Base-by-base conservation (phyloP, 192 early-diverging fungal genomes). In the Gaertneriomyces semiglobifer region DNA sequence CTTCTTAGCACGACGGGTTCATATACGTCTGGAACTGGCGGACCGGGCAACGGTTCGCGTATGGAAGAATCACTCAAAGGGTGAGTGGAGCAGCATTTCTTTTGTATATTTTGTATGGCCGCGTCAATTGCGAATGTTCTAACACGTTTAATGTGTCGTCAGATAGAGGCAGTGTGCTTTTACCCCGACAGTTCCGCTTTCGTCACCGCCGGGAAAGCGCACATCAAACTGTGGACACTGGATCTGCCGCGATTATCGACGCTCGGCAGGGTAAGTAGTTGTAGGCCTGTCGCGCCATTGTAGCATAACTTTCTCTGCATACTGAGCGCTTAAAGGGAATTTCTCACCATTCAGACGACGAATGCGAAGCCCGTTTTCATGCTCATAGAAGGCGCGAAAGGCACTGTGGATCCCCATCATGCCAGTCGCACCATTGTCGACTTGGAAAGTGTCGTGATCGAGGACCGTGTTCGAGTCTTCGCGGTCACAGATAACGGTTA, bases 21-120 rank as follows among this genome's bases (percentile, higher is more conserved):
- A 62, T 91, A 39, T 80, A 89, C 66, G 83, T 93, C n/a, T 93
- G 92, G 92, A 85, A 92, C 72, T 92, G 88, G 86, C 77, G 78
- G 64, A 82, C 79, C 39, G 81, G 83, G 5, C 64, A 66, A 6
- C 81, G 83, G 65, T 66, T 92, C 5, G 86, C 83, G 0, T 86
- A 79, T 57, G 86, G 81, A 62, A 80, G 79, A 57, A 77, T 90
- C 38, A 91, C 83, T 14, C 83, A 79, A 9, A 87, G 79, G 61
- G 78, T 81, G 44, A 44, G 2, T 65, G 14, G 3, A 40, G 41
- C 20, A 5, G 6, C 2, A 33, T 2, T n/a, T n/a, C 3, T 52
- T 5, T 6, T 52, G 6, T 52, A 18, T 18, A 2, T 18, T n/a
- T 50, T 12, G n/a, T 18, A 0, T 50, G 12, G 12, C 12, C 1